Evolutionary conservation across 768 basidiomycete species (phyloP).

Genomic region (Psilocybe cyanescens): DNA sequence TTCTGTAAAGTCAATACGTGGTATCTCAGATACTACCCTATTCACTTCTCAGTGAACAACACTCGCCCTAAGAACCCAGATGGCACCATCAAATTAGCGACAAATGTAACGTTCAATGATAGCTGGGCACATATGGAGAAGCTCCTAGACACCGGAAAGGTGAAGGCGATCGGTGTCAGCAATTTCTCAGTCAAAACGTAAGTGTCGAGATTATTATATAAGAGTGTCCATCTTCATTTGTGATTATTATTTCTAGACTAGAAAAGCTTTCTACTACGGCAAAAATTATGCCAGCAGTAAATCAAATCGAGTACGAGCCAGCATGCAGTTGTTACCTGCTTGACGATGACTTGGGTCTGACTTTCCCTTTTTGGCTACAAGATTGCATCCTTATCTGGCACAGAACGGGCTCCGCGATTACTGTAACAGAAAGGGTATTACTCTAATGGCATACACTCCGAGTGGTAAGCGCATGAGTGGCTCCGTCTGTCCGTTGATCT

Average conservation of each 20-base stretch:
- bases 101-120: constrained; percentile 41
- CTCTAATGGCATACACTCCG: constrained; percentile 52
- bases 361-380: constrained; percentile 14
- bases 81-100: constrained; percentile 36
- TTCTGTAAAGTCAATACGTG: constrained; percentile 24
- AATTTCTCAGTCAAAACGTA: constrained; percentile 65
- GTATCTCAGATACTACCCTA: too few relatives aligned
- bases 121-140: constrained; percentile 57
- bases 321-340: too few relatives aligned
- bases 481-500: too few relatives aligned
- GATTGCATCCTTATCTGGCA: constrained; percentile 53
- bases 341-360: too few relatives aligned
- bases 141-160: constrained; percentile 47
- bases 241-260: constrained; percentile 27
- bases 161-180: constrained; percentile 57
- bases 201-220: neutral
- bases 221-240: neutral
- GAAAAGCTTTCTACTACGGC: constrained; percentile 44
- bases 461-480: constrained; percentile 33
- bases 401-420: constrained; percentile 52
- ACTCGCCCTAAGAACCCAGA: constrained; percentile 24
- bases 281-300: constrained; percentile 48
- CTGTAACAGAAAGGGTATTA: constrained; percentile 52
- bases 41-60: too few relatives aligned
- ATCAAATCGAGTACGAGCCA: constrained; percentile 47